phyloP scores from a whole-genome alignment of 2,329 filamentous ascomycete species.

The Claviceps africana region DNA sequence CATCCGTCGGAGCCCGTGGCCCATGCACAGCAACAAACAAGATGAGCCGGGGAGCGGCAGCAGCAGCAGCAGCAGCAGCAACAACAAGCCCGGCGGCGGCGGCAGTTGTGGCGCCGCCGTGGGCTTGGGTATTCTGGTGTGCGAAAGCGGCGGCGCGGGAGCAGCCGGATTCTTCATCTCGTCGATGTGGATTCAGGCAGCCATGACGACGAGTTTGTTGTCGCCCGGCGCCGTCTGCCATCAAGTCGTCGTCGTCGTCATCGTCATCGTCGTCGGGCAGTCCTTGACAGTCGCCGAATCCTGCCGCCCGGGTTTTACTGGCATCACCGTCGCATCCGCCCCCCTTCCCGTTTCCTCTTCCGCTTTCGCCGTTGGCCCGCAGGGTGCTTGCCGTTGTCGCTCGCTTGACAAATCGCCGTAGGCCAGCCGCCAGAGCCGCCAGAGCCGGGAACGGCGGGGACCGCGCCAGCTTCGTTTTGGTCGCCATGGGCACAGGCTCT shows the following conservation, averaged over 20 bases:
- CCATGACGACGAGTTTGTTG: not conserved
- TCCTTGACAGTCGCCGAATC: not conserved
- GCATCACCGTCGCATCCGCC: too few species aligned
- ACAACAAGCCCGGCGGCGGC: too few species aligned
- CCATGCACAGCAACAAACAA: too few species aligned
- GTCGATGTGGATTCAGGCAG: not conserved
- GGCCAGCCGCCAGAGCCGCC: not conserved
- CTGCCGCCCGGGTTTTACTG: not conserved
- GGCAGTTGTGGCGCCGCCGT: not conserved
- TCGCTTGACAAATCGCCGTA: not conserved
- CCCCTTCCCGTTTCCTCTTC: too few species aligned
- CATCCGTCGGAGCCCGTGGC: too few species aligned
- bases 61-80: too few species aligned
- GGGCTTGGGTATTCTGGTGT: not conserved
- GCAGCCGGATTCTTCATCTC: slow-evolving; percentile 1
- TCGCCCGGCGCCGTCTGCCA: not conserved
- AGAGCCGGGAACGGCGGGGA: not conserved
- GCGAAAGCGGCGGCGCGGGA: not conserved
- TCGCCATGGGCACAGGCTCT: not conserved
- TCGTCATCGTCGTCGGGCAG: too few species aligned
- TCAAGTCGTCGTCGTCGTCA: not conserved
- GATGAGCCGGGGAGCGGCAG: too few species aligned
- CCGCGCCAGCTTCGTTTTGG: not conserved
- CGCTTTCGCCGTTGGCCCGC: not conserved
- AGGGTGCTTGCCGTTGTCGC: not conserved